Evolutionary conservation across 352 stramenopile genomes (phyloP).

Genomic region (Plasmopara halstedii): DNA sequence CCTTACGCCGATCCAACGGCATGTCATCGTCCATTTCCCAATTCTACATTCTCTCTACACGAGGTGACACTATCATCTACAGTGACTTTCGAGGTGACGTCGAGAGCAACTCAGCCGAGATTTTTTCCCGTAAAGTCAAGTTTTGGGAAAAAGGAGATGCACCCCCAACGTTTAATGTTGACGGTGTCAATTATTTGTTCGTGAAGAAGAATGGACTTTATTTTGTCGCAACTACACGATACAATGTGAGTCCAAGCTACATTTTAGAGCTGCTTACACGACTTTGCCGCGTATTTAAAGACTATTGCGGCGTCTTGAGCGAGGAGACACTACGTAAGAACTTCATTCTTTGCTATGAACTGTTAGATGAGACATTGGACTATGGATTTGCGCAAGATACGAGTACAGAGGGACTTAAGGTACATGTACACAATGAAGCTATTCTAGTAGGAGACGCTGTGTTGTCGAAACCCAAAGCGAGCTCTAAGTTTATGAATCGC

Average conservation of each 20-base stretch:
- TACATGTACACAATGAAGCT: constrained; percentile 98
- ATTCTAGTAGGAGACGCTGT: constrained; percentile 87
- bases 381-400: constrained; percentile 98
- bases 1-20: neutral
- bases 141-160: constrained; percentile 97
- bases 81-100: constrained; percentile 93
- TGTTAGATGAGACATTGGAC: constrained; percentile 98
- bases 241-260: constrained; percentile 94
- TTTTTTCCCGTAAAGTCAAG: constrained; percentile 99
- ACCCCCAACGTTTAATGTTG: constrained; percentile 95
- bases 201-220: constrained; percentile 98
- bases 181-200: constrained; percentile 97
- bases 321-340: constrained; percentile 99
- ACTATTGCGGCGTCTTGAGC: constrained; percentile 98
- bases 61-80: constrained; percentile 98
- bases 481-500: constrained; percentile 80
- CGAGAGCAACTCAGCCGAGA: constrained; percentile 85
- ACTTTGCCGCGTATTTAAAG: constrained; percentile 96
- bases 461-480: constrained; percentile 86
- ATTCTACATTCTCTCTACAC: constrained; percentile 98
- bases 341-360: constrained; percentile 98
- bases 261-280: constrained; percentile 94
- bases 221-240: constrained; percentile 95
- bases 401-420: constrained; percentile 95
- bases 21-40: constrained; percentile 89